Evolutionary conservation across 2,329 filamentous ascomycete species (phyloP).

Genomic region (Venturiaceae sp.): DNA sequence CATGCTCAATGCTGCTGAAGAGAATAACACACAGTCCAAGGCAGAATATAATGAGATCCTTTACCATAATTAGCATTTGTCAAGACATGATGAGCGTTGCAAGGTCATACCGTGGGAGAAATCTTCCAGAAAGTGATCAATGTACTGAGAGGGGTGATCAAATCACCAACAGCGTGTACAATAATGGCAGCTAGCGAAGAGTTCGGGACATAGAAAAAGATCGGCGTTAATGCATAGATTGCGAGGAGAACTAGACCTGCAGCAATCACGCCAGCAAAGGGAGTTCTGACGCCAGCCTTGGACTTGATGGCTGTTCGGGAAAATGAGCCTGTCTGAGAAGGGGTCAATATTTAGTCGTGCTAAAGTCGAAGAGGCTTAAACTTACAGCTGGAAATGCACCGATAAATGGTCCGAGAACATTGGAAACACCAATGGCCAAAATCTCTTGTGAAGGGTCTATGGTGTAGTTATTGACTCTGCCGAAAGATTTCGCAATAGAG

Average conservation of each 20-base stretch:
- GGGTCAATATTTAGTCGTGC: conserved; percentile 43
- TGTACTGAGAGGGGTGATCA: conserved; percentile 81
- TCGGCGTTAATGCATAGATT: conserved; percentile 74
- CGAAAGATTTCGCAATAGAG: conserved; percentile 96
- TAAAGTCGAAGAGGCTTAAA: neutral
- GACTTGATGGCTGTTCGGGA: conserved; percentile 94
- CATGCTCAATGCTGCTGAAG: neutral
- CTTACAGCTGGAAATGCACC: conserved; percentile 26
- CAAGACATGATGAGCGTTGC: no score
- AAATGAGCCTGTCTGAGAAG: conserved; percentile 92
- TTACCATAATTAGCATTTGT: conserved; percentile 20
- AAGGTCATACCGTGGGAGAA: conserved; percentile 43
- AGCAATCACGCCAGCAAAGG: conserved; percentile 82
- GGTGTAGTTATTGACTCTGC: conserved; percentile 90
- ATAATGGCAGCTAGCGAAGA: conserved; percentile 71
- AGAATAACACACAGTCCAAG: neutral
- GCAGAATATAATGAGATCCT: neutral
- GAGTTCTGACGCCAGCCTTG: conserved; percentile 87
- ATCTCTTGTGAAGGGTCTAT: conserved; percentile 94
- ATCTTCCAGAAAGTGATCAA: conserved; percentile 28
- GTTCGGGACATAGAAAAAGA: conserved; percentile 90
- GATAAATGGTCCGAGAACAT: conserved; percentile 74
- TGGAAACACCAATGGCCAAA: conserved; percentile 84
- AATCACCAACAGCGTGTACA: conserved; percentile 34
- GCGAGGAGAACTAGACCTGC: conserved; percentile 77